Base-by-base conservation (phyloP, 1,284 basidiomycete species). In the Porodaedalea pini region DNA sequence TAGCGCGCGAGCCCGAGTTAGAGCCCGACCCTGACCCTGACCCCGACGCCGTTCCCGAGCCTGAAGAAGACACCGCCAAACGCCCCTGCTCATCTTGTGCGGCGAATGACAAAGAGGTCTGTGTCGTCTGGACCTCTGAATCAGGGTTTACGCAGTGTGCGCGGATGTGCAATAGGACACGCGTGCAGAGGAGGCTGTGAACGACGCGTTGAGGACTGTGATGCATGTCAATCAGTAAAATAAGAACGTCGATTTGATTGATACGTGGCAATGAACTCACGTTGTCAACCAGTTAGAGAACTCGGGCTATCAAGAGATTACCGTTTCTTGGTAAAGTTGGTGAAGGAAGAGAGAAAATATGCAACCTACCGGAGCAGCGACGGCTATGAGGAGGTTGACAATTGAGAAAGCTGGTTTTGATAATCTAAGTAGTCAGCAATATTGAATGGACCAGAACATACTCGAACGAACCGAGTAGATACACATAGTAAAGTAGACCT, bases 401-500 rank as follows among this genome's bases (percentile, higher is more conserved):
- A 75, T 54, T 5, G 75, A 73, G n/a, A 77, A 67, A 3, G 64
- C 75, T 76, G 55, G 3, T 11, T 49, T 29, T 17, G 13, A 47
- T 27, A 19, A 51, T 17, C 37, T 47, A 2, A 31, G 15, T 7
- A 15, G 13, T 34, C n/a, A 32, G 21, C n/a, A 13, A 37, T 10
- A 23, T 25, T 41, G 39, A 32, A 44, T 36, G 21, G 7, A 29
- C 10, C 2, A 17, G 23, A 45, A 23, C 10, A 8, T 2, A 13
- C 10, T 11, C 11, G 25, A 6, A 67, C 68, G 57, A 49, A 75
- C 73, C 51, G 15, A 75, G 63, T 32, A 71, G 66, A 58, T 72
- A 76, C 19, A 73, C 36, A 58, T 75, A 76, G 61, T 73, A 78
- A 13, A 77, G 39, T 34, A 76, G 63, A 15, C 73, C 74, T 75